Evolutionary conservation across 2,329 filamentous ascomycete genomes (phyloP).

Genomic region (Byssoonygena ceratinophila): DNA sequence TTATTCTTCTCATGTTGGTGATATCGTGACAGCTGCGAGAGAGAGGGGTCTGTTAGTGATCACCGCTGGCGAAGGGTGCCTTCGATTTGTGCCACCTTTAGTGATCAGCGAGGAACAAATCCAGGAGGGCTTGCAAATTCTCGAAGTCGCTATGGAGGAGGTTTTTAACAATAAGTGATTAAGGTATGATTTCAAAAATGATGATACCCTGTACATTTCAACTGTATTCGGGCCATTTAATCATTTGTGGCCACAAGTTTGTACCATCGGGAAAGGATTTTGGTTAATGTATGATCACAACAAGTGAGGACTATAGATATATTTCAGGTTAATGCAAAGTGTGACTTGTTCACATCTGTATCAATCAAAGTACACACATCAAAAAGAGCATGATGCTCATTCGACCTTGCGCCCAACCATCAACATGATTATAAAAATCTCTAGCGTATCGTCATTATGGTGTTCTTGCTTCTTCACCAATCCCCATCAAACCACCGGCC

Average conservation of each 20-base stretch:
- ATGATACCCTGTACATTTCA: conserved; percentile 3
- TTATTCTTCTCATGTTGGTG: conserved; percentile 41
- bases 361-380: background rate
- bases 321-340: no score
- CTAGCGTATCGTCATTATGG: conserved; percentile 17
- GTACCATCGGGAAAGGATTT: background rate
- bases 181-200: background rate
- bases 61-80: conserved; percentile 81
- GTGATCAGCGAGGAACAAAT: conserved; percentile 74
- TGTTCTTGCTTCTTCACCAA: conserved; percentile 29
- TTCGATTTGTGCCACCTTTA: conserved; percentile 83
- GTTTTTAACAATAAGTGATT: conserved; percentile 33
- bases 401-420: no score
- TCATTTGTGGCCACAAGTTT: no score
- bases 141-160: conserved; percentile 56
- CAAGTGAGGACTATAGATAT: no score
- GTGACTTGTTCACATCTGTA: no score
- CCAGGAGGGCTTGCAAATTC: conserved; percentile 60
- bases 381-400: background rate
- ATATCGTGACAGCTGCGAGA: conserved; percentile 71
- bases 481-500: conserved; percentile 43
- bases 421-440: background rate
- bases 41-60: conserved; percentile 84
- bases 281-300: background rate
- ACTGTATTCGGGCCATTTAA: background rate